Percentiles rank a stretch among this genome's conserved stretches.
These are phyloP conservation scores for Fusarium sp. DNA, from an alignment of 2,329 filamentous ascomycete species.

Conservation along the genomic window DNA sequence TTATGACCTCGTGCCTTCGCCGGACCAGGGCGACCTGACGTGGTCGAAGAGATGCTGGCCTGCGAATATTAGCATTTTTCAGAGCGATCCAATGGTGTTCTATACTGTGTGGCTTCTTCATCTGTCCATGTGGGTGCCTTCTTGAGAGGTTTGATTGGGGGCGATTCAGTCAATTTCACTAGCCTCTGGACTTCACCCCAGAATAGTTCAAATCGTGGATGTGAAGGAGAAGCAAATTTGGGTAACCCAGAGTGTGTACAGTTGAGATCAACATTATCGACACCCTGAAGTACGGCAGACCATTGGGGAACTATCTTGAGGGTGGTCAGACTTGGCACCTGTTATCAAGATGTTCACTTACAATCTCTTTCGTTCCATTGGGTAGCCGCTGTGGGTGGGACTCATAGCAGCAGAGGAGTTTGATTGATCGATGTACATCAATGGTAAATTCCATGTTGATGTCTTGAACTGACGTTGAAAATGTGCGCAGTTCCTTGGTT, in stretches of 20 bases:
- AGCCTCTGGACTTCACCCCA: conserved; percentile 37
- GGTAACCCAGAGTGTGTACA: conserved; percentile 34
- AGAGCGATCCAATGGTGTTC: rapidly evolving
- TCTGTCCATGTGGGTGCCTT: conserved; percentile 30
- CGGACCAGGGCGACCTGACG: not conserved
- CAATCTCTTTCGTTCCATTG: conserved; percentile 31
- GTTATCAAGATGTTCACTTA: not conserved
- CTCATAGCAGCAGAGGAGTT: conserved; percentile 37
- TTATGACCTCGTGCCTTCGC: conserved; percentile 16
- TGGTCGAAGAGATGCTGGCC: not conserved
- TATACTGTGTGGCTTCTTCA: conserved; percentile 15
- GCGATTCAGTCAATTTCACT: conserved; percentile 19
- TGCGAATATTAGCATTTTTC: not conserved
- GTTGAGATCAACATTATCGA: conserved; percentile 34
- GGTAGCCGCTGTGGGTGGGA: conserved; percentile 33
- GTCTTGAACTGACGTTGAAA: conserved; percentile 34
- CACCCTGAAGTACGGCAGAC: conserved; percentile 36
- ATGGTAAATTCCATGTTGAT: conserved; percentile 40
- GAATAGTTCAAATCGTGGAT: conserved; percentile 33
- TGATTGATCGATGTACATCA: conserved; percentile 35
- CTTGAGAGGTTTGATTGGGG: conserved; percentile 12
- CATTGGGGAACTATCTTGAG: conserved; percentile 36
- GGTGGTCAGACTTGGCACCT: not conserved
- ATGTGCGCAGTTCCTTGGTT: conserved; percentile 34
- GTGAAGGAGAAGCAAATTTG: conserved; percentile 30